A percentile compares a stretch with the other conserved stretches of the same genome.
Conservation (phyloP, 768 basidiomycete species). For the Termitomyces sp. region DNA sequence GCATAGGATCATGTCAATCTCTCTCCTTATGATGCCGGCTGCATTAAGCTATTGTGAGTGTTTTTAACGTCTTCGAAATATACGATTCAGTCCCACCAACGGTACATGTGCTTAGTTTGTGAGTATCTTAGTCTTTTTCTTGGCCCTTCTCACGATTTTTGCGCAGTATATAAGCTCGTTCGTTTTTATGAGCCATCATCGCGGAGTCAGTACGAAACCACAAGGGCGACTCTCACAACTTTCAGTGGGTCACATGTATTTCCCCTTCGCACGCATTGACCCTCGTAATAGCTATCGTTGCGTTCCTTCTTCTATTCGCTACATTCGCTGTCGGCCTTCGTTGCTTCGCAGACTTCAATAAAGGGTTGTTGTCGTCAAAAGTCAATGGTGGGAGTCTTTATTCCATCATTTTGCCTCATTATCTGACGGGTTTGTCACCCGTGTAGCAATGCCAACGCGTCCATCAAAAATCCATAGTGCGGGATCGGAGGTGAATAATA, state of each 20-base stretch:
- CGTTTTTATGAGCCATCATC: constrained; percentile 71
- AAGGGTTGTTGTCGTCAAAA: constrained; percentile 71
- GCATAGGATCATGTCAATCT: constrained; percentile 63
- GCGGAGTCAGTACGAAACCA: constrained; percentile 52
- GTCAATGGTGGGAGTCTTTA: constrained; percentile 55
- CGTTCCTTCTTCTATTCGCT: constrained; percentile 67
- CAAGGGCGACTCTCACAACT: constrained; percentile 70
- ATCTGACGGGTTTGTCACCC: constrained; percentile 26
- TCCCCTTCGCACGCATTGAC: not conserved
- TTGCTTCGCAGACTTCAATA: constrained; percentile 79
- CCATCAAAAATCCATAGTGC: constrained; percentile 34
- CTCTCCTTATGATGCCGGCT: constrained; percentile 72
- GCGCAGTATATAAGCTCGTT: constrained; percentile 74
- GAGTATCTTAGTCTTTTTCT: constrained; percentile 13
- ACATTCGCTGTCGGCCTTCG: constrained; percentile 74
- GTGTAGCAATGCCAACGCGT: constrained; percentile 41
- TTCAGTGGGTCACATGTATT: constrained; percentile 52
- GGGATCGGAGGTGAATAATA: constrained; percentile 31
- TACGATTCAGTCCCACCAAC: not conserved
- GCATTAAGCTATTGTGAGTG: constrained; percentile 73
- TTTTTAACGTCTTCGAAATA: not conserved
- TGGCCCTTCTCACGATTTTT: not conserved
- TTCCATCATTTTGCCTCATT: constrained; percentile 16
- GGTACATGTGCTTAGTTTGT: constrained; percentile 28
- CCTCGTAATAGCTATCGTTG: constrained; percentile 51